These are phyloP conservation scores for Chloranthus sessilifolius DNA, from an alignment of 164 flowering plant genomes.

Conservation along the genomic window DNA sequence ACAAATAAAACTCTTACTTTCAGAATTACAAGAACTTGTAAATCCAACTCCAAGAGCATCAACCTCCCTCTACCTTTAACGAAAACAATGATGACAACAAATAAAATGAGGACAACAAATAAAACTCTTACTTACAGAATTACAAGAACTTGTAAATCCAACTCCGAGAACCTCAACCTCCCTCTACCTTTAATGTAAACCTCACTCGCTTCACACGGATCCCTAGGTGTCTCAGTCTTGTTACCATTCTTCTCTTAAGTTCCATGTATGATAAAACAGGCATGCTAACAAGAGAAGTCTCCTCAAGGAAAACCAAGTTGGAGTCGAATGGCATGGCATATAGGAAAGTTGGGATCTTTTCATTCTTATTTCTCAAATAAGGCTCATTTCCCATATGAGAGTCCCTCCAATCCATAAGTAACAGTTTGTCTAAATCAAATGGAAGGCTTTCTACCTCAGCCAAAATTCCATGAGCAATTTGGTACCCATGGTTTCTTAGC, in stretches of 20 bases:
- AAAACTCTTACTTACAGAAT: no score
- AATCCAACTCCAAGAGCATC: no score
- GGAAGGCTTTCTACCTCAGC: slow-evolving; percentile 71
- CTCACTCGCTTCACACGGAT: slow-evolving; percentile 52
- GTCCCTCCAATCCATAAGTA: slow-evolving; percentile 86
- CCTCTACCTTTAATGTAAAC: no score
- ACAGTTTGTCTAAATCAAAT: slow-evolving; percentile 70
- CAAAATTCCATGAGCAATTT: slow-evolving; percentile 72
- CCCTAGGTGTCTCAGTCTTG: slow-evolving; percentile 68
- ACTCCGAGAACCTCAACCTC: no score
- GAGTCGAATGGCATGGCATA: slow-evolving; percentile 75
- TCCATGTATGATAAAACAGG: slow-evolving; percentile 53
- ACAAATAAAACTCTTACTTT: no score
- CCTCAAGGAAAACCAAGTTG: slow-evolving; percentile 56
- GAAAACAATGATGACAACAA: no score
- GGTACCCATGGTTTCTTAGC: slow-evolving; percentile 59
- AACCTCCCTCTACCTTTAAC: no score
- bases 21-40: no score
- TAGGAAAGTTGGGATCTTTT: slow-evolving; percentile 52
- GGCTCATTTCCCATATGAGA: slow-evolving; percentile 68
- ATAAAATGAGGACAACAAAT: no score
- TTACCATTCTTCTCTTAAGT: slow-evolving; percentile 64
- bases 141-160: no score
- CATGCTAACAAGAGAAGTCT: slow-evolving; percentile 71
- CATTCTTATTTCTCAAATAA: slow-evolving; percentile 32